A percentile compares a stretch with the other conserved stretches of the same genome.
These are phyloP conservation scores for Nicotiana noctiflora DNA, from an alignment of 257 asterid genomes.

Conservation along the genomic window DNA sequence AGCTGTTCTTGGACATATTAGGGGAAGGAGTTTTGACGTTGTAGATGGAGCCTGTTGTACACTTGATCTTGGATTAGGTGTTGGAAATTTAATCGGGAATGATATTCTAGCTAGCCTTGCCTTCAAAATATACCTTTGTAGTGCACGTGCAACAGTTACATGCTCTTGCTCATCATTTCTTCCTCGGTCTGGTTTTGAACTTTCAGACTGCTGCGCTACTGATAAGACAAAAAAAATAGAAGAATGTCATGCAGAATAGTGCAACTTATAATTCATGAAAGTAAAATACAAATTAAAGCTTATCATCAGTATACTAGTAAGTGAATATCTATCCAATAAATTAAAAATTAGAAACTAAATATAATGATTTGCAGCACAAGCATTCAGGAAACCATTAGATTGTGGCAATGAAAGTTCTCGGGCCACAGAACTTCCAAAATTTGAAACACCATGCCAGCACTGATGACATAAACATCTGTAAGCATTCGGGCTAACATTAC, in stretches of 20 bases:
- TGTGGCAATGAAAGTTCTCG: not conserved
- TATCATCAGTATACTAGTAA: not conserved
- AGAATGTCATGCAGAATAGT: slow-evolving; percentile 12
- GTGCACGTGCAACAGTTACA: slow-evolving; percentile 82
- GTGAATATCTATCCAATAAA: not conserved
- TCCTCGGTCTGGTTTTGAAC: slow-evolving; percentile 39
- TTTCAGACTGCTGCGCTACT: slow-evolving; percentile 77
- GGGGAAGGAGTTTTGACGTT: slow-evolving; percentile 89
- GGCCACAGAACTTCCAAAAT: not conserved
- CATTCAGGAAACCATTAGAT: not conserved
- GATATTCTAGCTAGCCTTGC: slow-evolving; percentile 54
- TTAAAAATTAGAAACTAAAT: not conserved
- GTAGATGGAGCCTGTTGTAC: slow-evolving; percentile 52
- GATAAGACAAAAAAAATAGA: slow-evolving; percentile 17
- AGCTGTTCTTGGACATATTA: slow-evolving; percentile 65
- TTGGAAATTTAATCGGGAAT: slow-evolving; percentile 79
- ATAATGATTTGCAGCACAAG: not conserved
- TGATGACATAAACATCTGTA: not conserved
- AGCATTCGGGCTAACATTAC: not conserved
- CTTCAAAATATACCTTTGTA: slow-evolving; percentile 60
- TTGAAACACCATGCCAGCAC: not conserved
- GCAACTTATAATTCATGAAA: not conserved
- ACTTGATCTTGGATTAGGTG: slow-evolving; percentile 44
- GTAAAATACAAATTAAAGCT: not conserved
- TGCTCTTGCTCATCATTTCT: slow-evolving; percentile 91